Evolutionary conservation across 768 basidiomycete species (phyloP).

Genomic region (Trametes cinnabarina): DNA sequence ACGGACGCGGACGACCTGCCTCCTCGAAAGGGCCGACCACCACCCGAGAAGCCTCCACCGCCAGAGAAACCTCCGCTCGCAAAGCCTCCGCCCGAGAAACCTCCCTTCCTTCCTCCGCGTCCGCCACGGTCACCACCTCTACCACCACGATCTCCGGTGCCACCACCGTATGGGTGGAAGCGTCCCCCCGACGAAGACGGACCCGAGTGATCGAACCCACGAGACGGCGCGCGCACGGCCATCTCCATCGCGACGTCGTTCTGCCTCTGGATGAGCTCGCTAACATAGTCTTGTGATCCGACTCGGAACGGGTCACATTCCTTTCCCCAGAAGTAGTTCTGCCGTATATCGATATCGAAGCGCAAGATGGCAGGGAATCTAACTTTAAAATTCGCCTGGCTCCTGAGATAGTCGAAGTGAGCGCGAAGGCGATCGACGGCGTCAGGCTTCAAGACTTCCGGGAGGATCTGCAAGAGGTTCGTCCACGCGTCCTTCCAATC

Average conservation of each 20-base stretch:
- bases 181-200: neutral
- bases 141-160: no score
- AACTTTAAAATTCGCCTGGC: neutral
- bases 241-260: neutral
- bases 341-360: constrained; percentile 1
- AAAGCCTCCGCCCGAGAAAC: no score
- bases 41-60: no score
- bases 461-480: neutral
- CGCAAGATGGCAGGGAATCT: neutral
- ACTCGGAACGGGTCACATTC: neutral
- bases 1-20: neutral
- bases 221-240: no score
- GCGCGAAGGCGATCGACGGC: neutral
- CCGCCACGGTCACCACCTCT: neutral
- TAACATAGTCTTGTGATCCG: neutral
- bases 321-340: constrained; percentile 1
- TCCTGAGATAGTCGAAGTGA: neutral
- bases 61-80: no score
- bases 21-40: neutral
- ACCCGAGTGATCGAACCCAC: no score
- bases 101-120: no score
- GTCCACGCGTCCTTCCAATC: constrained; percentile 4
- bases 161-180: constrained; percentile 1
- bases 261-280: neutral
- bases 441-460: neutral